phyloP scores from a whole-genome alignment of 2,329 filamentous ascomycete species.

The Aspergillus ibericus region DNA sequence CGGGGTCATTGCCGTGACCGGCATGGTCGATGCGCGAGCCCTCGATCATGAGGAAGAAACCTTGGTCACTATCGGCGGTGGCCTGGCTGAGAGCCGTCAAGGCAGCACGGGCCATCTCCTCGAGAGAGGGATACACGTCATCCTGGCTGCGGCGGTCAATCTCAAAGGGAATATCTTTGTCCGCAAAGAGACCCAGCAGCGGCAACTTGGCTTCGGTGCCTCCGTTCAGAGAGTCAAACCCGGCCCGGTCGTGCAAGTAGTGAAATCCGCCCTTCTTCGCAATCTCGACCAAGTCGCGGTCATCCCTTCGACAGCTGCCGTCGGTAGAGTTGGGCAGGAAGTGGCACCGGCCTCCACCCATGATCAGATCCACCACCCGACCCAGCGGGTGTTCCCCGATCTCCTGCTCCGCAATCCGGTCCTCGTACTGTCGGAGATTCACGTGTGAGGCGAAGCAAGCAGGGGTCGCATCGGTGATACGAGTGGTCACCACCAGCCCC shows the following conservation, averaged over 20 bases:
- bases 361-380: slow-evolving; percentile 83
- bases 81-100: slow-evolving; percentile 76
- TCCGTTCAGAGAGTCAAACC: slow-evolving; percentile 71
- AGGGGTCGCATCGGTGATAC: slow-evolving; percentile 92
- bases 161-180: slow-evolving; percentile 84
- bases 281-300: slow-evolving; percentile 70
- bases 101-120: slow-evolving; percentile 86
- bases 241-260: slow-evolving; percentile 70
- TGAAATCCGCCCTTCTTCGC: slow-evolving; percentile 78
- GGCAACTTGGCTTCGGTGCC: slow-evolving; percentile 73
- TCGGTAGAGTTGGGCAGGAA: slow-evolving; percentile 80
- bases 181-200: slow-evolving; percentile 80
- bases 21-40: slow-evolving; percentile 95
- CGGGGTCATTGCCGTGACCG: slow-evolving; percentile 80
- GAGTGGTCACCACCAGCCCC: slow-evolving; percentile 89
- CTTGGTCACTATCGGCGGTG: slow-evolving; percentile 79
- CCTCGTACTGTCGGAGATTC: slow-evolving; percentile 74
- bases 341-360: slow-evolving; percentile 90
- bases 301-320: slow-evolving; percentile 79
- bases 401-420: slow-evolving; percentile 90
- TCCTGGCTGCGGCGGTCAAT: slow-evolving; percentile 80
- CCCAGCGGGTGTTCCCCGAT: slow-evolving; percentile 84
- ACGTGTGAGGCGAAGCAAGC: slow-evolving; percentile 93
- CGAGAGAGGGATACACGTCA: slow-evolving; percentile 80
- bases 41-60: slow-evolving; percentile 99